Percentiles rank a stretch among this genome's conserved stretches.
Evolutionary conservation across 495 filamentous ascomycete genomes (phyloP).

Genomic region (Penicillium cataractarum): DNA sequence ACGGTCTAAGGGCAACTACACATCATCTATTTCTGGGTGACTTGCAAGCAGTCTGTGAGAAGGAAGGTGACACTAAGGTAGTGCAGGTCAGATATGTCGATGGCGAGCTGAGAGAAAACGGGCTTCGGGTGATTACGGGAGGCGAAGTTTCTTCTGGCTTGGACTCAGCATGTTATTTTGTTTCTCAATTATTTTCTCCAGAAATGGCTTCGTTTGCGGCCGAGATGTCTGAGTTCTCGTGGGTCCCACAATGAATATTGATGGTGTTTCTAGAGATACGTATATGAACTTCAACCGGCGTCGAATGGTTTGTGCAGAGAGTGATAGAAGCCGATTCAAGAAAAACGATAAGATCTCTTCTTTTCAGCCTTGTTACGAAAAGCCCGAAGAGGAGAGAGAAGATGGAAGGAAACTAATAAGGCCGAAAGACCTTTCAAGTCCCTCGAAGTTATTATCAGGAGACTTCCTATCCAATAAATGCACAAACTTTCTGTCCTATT

Average conservation of each 20-base stretch:
- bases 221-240: background rate
- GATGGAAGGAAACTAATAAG: no score
- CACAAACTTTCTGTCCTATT: no score
- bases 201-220: background rate
- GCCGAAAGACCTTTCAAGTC: no score
- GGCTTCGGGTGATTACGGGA: background rate
- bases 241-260: background rate
- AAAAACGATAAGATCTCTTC: no score
- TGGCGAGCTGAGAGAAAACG: background rate
- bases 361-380: no score
- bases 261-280: no score
- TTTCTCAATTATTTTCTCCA: background rate
- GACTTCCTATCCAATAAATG: no score
- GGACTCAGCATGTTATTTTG: background rate
- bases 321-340: no score
- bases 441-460: no score
- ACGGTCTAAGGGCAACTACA: background rate
- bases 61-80: background rate
- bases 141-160: background rate
- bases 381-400: no score
- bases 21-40: background rate
- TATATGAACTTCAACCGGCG: no score
- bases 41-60: background rate
- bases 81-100: background rate
- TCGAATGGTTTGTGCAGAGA: no score